Evolutionary conservation across 2,329 filamentous ascomycete species (phyloP), one percentile per base, ranked within the genome.

Genomic region (Neoscytalidium dimidiatum): DNA sequence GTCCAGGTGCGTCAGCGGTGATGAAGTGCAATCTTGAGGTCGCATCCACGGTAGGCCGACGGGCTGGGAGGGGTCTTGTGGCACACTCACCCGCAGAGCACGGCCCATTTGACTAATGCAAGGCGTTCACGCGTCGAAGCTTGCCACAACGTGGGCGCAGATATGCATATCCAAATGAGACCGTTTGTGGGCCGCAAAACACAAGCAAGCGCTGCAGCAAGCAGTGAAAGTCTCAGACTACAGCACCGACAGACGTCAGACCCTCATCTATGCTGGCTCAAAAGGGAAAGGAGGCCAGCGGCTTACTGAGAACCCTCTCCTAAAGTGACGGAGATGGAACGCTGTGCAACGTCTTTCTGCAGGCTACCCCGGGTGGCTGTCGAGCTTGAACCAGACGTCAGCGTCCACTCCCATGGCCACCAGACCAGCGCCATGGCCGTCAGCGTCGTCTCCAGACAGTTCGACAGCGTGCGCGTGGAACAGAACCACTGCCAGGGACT

Each of bases 401-500:
- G 33, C 26, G 38, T n/a, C 77, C 92, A 84, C 65, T 87, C 82
- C 94, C 95, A 98, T 13, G 95, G 94, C 91, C 92, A 98, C 71
- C 89, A 86, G 74, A 88, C 88, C 51, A 98, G 81, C 1, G 93
- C 94, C 71, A 88, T 83, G 66, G 91, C 83, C 4, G 94, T 97
- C 70, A 99, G 80, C 0, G 91, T 91, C n/a, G 90, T 92, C 81
- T 99, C 95, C 4, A 98, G 82, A 61, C 90, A 95, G 79, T 99
- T 99, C 63, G 94, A 97, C 73, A 99, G 90, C 0, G 95, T 97
- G 52, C 95, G 86, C 0, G 93, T 94, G 1, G 93, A 95, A 79
- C 90, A 95, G 78, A 95, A 98, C 92, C 92, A 98, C 76, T 97
- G 92, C 93, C 95, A 99, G 6, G 95, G 92, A 77, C 88, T 96